A percentile compares a stretch with the other conserved stretches of the same genome.
These are phyloP conservation scores for Exophiala sp. DNA, from an alignment of 2,329 filamentous ascomycete genomes.

Conservation along the genomic window DNA sequence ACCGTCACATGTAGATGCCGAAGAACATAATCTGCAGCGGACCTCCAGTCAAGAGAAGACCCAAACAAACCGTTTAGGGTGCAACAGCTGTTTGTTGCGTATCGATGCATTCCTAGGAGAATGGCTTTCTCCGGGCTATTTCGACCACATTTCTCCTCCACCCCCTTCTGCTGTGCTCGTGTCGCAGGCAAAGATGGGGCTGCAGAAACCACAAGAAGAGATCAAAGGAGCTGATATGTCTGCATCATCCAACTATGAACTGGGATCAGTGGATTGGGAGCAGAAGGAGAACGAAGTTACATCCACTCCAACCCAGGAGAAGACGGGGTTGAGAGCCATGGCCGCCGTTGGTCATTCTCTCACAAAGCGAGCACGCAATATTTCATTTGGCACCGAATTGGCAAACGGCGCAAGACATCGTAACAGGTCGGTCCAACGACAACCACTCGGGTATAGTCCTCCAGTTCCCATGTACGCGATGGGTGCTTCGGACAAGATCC, in stretches of 20 bases:
- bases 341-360: constrained; percentile 27
- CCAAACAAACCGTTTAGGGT: constrained; percentile 19
- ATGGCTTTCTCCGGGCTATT: constrained; percentile 92
- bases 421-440: constrained; percentile 17
- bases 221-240: constrained; percentile 39
- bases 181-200: constrained; percentile 76
- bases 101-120: constrained; percentile 91
- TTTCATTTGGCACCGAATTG: constrained; percentile 24
- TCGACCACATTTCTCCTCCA: constrained; percentile 82
- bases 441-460: constrained; percentile 56
- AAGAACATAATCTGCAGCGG: constrained; percentile 3
- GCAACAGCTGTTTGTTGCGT: constrained; percentile 48
- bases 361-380: constrained; percentile 22
- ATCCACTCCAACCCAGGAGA: constrained; percentile 32
- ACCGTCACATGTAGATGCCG: constrained; percentile 19
- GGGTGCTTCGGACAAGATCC: constrained; percentile 72
- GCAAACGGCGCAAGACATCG: constrained; percentile 18
- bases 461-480: constrained; percentile 79
- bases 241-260: constrained; percentile 21
- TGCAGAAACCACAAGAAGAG: constrained; percentile 67
- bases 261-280: constrained; percentile 25
- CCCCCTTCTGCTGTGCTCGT: constrained; percentile 83
- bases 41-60: constrained; percentile 7
- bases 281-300: constrained; percentile 31
- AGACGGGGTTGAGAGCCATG: constrained; percentile 26